Conservation (phyloP, 192 early-diverging fungal species). For the Linnemannia hyalina region DNA sequence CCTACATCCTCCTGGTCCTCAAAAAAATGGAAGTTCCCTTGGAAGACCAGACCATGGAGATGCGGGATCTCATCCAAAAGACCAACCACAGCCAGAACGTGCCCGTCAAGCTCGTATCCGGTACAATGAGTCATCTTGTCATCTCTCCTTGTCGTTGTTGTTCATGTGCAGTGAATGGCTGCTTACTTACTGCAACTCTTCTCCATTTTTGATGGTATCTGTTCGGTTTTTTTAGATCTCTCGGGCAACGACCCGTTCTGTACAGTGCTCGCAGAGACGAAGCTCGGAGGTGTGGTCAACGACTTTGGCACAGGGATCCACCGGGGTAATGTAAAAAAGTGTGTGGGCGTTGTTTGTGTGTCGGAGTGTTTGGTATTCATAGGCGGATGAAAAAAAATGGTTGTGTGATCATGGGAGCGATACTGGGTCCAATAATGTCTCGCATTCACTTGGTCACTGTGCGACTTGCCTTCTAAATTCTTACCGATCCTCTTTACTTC, state of each 20-base stretch:
- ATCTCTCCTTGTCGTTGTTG: no score
- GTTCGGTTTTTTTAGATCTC: slow-evolving; percentile 61
- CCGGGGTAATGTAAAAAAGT: slow-evolving; percentile 60
- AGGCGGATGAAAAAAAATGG: neutral
- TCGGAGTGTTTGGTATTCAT: neutral
- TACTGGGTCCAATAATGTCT: neutral
- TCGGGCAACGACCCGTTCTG: slow-evolving; percentile 91
- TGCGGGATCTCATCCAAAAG: slow-evolving; percentile 67
- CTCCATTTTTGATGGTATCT: neutral
- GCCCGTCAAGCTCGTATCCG: slow-evolving; percentile 73
- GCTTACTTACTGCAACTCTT: no score
- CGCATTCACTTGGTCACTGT: neutral
- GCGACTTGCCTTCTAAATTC: neutral
- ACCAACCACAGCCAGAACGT: slow-evolving; percentile 62
- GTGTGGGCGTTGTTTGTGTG: neutral
- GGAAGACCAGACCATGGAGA: slow-evolving; percentile 60
- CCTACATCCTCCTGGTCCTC: slow-evolving; percentile 78
- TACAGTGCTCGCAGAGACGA: slow-evolving; percentile 82
- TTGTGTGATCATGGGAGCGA: neutral
- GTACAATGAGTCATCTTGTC: slow-evolving; percentile 25
- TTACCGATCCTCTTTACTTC: neutral
- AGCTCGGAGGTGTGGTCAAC: slow-evolving; percentile 74
- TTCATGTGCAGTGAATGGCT: no score
- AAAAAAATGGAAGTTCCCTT: slow-evolving; percentile 58
- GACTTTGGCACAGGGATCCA: slow-evolving; percentile 84